Evolutionary conservation across 345 rosid species (phyloP).

Genomic region (Psidium friedrichsthalianum): DNA sequence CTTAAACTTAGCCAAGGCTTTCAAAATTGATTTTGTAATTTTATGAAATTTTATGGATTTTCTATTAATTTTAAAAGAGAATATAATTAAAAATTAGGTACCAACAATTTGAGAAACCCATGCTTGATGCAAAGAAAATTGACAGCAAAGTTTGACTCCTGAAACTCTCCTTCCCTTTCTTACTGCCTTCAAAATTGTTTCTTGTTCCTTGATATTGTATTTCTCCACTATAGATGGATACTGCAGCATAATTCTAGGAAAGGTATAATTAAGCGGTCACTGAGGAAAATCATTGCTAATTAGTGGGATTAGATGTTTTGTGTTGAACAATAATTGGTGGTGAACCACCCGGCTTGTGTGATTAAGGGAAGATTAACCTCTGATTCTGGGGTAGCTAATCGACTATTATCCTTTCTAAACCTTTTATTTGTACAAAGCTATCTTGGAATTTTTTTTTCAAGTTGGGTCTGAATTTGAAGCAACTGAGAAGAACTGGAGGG

Average conservation of each 20-base stretch:
- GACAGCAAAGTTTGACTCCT: background rate
- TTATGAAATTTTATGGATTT: too few relatives aligned
- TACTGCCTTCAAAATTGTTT: background rate
- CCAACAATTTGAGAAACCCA: conserved; percentile 61
- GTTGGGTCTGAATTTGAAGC: too few relatives aligned
- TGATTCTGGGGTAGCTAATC: too few relatives aligned
- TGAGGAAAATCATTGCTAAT: too few relatives aligned
- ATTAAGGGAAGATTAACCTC: background rate
- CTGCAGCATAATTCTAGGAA: background rate
- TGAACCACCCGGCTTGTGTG: background rate
- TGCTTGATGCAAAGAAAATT: conserved; percentile 1
- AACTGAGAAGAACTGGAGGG: too few relatives aligned
- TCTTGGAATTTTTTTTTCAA: too few relatives aligned
- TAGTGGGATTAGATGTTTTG: background rate
- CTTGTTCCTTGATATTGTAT: background rate
- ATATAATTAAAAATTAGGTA: too few relatives aligned
- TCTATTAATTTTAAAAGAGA: too few relatives aligned
- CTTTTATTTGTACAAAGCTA: too few relatives aligned
- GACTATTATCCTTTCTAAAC: too few relatives aligned
- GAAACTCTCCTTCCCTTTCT: background rate
- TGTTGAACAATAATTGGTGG: background rate
- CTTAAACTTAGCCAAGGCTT: too few relatives aligned
- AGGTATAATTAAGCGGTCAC: background rate
- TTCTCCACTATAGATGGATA: background rate
- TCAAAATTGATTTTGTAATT: too few relatives aligned